Evolutionary conservation across 2,329 filamentous ascomycete genomes (phyloP).

Genomic region (Apiospora malaysiana): DNA sequence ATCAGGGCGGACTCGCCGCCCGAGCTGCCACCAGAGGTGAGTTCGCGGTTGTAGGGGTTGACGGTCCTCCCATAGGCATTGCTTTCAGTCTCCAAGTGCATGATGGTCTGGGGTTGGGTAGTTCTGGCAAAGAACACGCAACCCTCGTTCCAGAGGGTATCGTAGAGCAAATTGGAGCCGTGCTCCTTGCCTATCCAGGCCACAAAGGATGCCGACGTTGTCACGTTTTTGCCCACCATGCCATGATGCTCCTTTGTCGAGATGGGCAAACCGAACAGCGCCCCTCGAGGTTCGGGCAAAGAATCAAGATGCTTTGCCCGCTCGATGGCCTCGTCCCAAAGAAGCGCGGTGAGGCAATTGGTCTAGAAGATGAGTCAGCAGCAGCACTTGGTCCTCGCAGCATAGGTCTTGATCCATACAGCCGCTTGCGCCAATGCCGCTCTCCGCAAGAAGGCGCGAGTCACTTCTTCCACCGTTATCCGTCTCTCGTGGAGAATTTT

Average conservation of each 20-base stretch:
- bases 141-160: slow-evolving; percentile 37
- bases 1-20: slow-evolving; percentile 22
- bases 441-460: slow-evolving; percentile 25
- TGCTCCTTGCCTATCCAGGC: slow-evolving; percentile 25
- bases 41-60: slow-evolving; percentile 23
- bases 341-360: slow-evolving; percentile 42
- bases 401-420: background rate
- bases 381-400: background rate
- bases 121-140: slow-evolving; percentile 31
- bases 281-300: slow-evolving; percentile 40
- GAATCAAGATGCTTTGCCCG: slow-evolving; percentile 42
- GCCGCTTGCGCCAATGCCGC: slow-evolving; percentile 26
- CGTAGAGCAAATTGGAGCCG: slow-evolving; percentile 27
- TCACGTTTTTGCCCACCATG: slow-evolving; percentile 40
- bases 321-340: slow-evolving; percentile 44
- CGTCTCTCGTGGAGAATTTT: slow-evolving; percentile 8
- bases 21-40: slow-evolving; percentile 19
- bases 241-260: slow-evolving; percentile 45
- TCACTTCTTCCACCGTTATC: slow-evolving; percentile 25
- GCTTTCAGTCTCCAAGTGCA: slow-evolving; percentile 24
- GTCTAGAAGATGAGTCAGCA: slow-evolving; percentile 30
- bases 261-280: slow-evolving; percentile 43
- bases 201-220: slow-evolving; percentile 24
- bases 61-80: slow-evolving; percentile 23
- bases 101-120: slow-evolving; percentile 21